phyloP scores from a whole-genome alignment of 2,329 filamentous ascomycete genomes.

The Alternaria sp. region DNA sequence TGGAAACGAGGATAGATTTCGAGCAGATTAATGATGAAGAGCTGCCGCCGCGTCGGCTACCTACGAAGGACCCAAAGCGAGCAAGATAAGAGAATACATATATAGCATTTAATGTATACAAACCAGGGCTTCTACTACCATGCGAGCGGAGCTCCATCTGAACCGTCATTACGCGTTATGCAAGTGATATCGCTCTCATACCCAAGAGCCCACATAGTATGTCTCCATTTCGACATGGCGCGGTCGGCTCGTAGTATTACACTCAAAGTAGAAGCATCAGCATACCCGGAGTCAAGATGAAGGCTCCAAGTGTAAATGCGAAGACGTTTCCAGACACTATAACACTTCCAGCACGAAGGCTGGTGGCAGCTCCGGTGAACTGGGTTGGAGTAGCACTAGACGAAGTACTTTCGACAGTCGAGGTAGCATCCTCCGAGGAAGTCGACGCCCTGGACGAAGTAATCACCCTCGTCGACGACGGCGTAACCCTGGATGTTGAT shows the following conservation, averaged over 20 bases:
- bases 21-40: not conserved
- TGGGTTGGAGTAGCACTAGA: not conserved
- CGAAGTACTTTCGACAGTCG: not conserved
- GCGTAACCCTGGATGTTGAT: not conserved
- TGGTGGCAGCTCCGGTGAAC: not conserved
- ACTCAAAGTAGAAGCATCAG: slow-evolving; percentile 2
- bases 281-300: not conserved
- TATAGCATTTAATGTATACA: not conserved
- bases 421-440: not conserved
- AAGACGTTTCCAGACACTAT: not conserved
- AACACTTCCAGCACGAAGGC: not conserved
- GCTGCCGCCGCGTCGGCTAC: not conserved
- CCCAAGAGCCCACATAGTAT: not conserved
- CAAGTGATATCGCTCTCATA: not conserved
- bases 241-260: not conserved
- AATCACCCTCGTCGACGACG: not conserved
- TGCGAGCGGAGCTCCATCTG: not conserved
- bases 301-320: not conserved
- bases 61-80: not conserved
- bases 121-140: not conserved
- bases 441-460: not conserved
- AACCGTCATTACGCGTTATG: not conserved
- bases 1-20: not conserved
- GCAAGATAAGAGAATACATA: not conserved
- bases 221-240: not conserved